phyloP scores from a whole-genome alignment of 2,329 filamentous ascomycete genomes.

The Clonostachys rosea region DNA sequence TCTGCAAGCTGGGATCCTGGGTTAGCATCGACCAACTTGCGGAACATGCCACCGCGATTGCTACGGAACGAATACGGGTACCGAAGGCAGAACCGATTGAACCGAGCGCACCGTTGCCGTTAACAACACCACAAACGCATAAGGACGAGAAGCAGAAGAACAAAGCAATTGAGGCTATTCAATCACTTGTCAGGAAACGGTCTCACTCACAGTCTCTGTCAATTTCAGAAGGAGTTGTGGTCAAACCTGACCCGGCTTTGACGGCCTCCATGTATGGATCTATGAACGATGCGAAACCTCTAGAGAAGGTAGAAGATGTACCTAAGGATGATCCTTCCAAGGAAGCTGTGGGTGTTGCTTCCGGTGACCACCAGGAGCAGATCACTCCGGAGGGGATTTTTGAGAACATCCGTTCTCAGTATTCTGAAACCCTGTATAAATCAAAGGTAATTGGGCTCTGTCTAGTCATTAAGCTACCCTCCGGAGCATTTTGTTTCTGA shows the following conservation, averaged over 20 bases:
- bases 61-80: constrained; percentile 18
- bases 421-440: constrained; percentile 57
- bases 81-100: constrained; percentile 1
- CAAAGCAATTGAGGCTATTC: constrained; percentile 58
- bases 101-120: constrained; percentile 8
- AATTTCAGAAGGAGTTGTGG: constrained; percentile 15
- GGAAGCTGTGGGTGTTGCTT: too few species aligned
- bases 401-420: constrained; percentile 51
- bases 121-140: constrained; percentile 40
- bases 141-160: constrained; percentile 49
- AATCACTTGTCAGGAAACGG: constrained; percentile 54
- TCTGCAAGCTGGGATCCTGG: constrained; percentile 67
- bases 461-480: background rate
- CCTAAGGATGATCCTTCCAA: too few species aligned
- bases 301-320: too few species aligned
- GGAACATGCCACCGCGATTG: constrained; percentile 36
- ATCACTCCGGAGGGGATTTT: constrained; percentile 46
- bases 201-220: constrained; percentile 37
- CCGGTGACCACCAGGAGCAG: too few species aligned
- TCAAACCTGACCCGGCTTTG: too few species aligned
- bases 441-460: constrained; percentile 45
- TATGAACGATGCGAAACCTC: too few species aligned
- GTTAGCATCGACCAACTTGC: constrained; percentile 53
- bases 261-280: too few species aligned
- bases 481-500: background rate